These are phyloP conservation scores for Diutina neorugosa DNA, from an alignment of 1,139 yeast species.

Conservation along the genomic window DNA sequence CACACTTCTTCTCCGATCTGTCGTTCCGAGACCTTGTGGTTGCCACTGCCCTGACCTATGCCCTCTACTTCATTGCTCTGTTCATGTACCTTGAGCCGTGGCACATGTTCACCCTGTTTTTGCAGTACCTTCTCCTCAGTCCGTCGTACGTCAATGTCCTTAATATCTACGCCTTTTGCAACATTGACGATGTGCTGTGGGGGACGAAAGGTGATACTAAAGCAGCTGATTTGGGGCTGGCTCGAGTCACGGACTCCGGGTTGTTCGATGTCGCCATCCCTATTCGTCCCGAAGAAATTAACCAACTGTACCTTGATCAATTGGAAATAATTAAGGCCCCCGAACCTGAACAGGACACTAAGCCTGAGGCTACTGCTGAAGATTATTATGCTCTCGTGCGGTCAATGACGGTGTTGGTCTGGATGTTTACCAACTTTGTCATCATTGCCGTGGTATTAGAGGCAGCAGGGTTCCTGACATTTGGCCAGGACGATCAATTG, in stretches of 20 bases:
- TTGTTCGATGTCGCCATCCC: conserved; percentile 59
- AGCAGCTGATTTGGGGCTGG: conserved; percentile 36
- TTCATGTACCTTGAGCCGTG: conserved; percentile 3
- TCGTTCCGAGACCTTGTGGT: conserved; percentile 3
- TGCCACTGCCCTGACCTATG: background rate
- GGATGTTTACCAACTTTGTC: conserved; percentile 69
- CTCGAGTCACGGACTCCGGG: conserved; percentile 57
- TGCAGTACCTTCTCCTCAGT: background rate
- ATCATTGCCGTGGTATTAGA: conserved; percentile 62
- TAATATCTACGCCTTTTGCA: conserved; percentile 3
- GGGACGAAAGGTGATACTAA: conserved; percentile 15
- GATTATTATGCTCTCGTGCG: conserved; percentile 73
- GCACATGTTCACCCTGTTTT: conserved; percentile 4
- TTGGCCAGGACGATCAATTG: conserved; percentile 10
- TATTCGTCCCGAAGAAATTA: conserved; percentile 45
- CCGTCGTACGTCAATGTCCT: conserved; percentile 4
- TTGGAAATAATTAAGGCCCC: conserved; percentile 39
- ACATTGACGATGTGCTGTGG: conserved; percentile 3
- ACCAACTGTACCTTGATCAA: conserved; percentile 48
- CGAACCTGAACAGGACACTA: conserved; percentile 6
- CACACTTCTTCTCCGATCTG: background rate
- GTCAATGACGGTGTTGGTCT: conserved; percentile 65
- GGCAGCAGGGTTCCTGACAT: conserved; percentile 48
- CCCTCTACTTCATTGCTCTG: conserved; percentile 1
- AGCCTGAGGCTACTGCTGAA: conserved; percentile 27